Evolutionary conservation across 2,329 filamentous ascomycete species (phyloP), one percentile per base, ranked within the genome.

Genomic region (Dothiorella sarmentorum): DNA sequence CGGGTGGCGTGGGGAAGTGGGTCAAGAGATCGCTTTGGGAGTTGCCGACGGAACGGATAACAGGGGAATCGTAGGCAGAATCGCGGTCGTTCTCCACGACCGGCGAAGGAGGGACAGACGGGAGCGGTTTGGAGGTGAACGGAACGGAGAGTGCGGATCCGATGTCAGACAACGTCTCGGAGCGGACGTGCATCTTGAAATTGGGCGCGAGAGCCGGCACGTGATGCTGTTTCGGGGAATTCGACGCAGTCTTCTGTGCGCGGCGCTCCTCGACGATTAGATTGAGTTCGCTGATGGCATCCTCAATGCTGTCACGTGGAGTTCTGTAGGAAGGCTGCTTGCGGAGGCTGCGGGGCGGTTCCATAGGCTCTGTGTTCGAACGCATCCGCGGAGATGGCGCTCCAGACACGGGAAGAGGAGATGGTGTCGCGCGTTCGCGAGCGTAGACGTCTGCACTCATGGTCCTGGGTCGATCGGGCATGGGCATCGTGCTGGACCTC

Each of bases 231-330:
- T 71, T 71, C 0, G 71, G 72, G 9, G 66, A 61, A 26, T 65
- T 66, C 22, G 66, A 63, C 0, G 67, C 71, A 27, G 69, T 66
- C 20, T 56, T 53, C 60, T 70, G 24, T 13, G 59, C 74, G n/a
- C 71, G 72, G 15, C 72, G 72, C 63, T 79, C 76, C 63, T 79
- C 76, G 49, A 79, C 73, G n/a, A 53, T 79, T 79, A 20, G 74
- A 78, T 80, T 78, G 58, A 79, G 71, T 64, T 79, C 77, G 3
- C 75, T 70, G 55, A 79, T 76, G 13, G 76, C 77, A 33, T 73
- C 71, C 31, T 80, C 77, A 7, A 79, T 67, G 45, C 76, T 74
- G 18, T 66, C 68, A 38, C 64, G 72, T 40, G 63, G 65, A 60
- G 72, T 70, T 11, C 75, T 72, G 5, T 75, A 64, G 22, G 73